Percentiles rank a stretch among this genome's conserved stretches.
Evolutionary conservation across 2,329 filamentous ascomycete genomes (phyloP).

Genomic region (Davidsoniella eucalypti): DNA sequence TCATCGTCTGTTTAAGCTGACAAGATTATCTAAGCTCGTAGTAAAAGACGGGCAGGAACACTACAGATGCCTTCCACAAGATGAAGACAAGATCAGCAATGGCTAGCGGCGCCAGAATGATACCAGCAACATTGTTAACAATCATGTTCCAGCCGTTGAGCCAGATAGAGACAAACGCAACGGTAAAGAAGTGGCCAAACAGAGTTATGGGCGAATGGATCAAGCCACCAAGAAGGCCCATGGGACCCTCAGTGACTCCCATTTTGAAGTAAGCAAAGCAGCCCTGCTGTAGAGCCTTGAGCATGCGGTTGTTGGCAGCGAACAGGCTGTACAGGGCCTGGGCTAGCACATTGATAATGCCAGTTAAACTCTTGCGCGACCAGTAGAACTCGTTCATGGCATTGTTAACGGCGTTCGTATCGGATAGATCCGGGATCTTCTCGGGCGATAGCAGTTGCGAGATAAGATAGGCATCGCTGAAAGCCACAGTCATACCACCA

Average conservation of each 20-base stretch:
- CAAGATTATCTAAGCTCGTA: slow-evolving; percentile 35
- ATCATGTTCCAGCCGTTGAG: slow-evolving; percentile 28
- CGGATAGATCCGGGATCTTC: slow-evolving; percentile 49
- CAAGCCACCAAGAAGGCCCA: slow-evolving; percentile 66
- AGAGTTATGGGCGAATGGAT: slow-evolving; percentile 62
- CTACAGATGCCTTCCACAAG: slow-evolving; percentile 63
- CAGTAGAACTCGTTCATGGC: slow-evolving; percentile 72
- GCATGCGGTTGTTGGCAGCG: slow-evolving; percentile 62
- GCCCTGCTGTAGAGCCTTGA: slow-evolving; percentile 67
- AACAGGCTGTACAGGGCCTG: slow-evolving; percentile 87
- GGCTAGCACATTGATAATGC: slow-evolving; percentile 94
- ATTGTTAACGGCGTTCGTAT: slow-evolving; percentile 46
- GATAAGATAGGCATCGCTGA: slow-evolving; percentile 78
- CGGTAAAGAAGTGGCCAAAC: slow-evolving; percentile 85
- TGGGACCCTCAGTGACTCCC: slow-evolving; percentile 59
- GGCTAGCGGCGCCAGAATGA: slow-evolving; percentile 46
- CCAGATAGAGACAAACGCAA: slow-evolving; percentile 80
- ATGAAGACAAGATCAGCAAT: slow-evolving; percentile 50
- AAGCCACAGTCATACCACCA: slow-evolving; percentile 93
- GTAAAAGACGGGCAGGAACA: slow-evolving; percentile 70
- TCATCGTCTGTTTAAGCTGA: not conserved
- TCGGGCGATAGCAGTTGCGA: slow-evolving; percentile 55
- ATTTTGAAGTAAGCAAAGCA: slow-evolving; percentile 88
- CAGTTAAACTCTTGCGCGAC: slow-evolving; percentile 63
- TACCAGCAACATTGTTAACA: slow-evolving; percentile 28